phyloP scores from a whole-genome alignment of 2,329 filamentous ascomycete genomes.

The Ploettnerulaceae sp. region DNA sequence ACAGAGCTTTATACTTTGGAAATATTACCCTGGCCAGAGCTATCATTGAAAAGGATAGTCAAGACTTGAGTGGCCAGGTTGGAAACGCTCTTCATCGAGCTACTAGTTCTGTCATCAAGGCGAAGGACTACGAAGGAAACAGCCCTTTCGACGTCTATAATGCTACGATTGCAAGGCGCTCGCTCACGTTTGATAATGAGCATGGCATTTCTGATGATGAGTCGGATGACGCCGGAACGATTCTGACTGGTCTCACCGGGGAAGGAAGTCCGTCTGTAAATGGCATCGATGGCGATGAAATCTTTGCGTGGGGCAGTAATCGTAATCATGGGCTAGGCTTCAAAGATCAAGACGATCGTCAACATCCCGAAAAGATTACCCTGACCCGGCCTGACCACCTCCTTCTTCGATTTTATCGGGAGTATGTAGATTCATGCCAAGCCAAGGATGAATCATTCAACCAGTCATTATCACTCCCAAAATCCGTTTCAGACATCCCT shows the following conservation, averaged over 20 bases:
- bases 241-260: background rate
- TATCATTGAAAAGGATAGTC: constrained; percentile 70
- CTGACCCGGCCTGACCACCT: constrained; percentile 74
- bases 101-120: constrained; percentile 73
- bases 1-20: constrained; percentile 83
- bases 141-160: constrained; percentile 93
- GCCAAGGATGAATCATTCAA: constrained; percentile 20
- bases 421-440: constrained; percentile 48
- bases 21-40: constrained; percentile 82
- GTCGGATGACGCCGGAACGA: constrained; percentile 44
- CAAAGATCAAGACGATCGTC: constrained; percentile 91
- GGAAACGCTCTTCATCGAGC: constrained; percentile 55
- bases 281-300: constrained; percentile 70
- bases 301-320: constrained; percentile 94
- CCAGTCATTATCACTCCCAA: constrained; percentile 26
- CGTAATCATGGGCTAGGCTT: constrained; percentile 90
- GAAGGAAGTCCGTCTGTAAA: constrained; percentile 5
- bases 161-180: constrained; percentile 75
- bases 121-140: constrained; percentile 92
- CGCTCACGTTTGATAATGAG: constrained; percentile 41
- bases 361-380: constrained; percentile 80
- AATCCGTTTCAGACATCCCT: constrained; percentile 53
- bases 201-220: constrained; percentile 40
- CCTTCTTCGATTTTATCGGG: constrained; percentile 65
- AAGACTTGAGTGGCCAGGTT: constrained; percentile 53